Percentiles rank a stretch among this genome's conserved stretches.
phyloP scores from a whole-genome alignment of 2,329 filamentous ascomycete genomes.

The Colletotrichum simmondsii region DNA sequence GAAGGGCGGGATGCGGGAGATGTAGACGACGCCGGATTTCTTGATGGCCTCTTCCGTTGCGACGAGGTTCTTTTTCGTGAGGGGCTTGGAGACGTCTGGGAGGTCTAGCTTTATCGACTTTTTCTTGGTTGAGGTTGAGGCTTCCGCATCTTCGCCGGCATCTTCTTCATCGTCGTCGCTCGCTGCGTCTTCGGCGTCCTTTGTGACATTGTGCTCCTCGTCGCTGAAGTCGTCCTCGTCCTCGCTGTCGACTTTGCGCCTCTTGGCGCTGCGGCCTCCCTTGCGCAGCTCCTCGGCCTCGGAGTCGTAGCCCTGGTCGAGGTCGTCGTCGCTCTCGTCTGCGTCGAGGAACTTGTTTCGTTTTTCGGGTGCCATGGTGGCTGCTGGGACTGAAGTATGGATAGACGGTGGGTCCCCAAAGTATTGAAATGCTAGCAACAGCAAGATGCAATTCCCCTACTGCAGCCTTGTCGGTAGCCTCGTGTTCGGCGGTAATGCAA shows the following conservation, averaged over 20 bases:
- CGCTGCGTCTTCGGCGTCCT: slow-evolving; percentile 45
- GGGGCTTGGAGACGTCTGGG: slow-evolving; percentile 61
- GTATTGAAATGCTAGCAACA: neutral
- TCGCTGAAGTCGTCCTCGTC: slow-evolving; percentile 52
- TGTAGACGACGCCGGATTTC: slow-evolving; percentile 84
- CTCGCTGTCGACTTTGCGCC: slow-evolving; percentile 67
- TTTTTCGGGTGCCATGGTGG: slow-evolving; percentile 73
- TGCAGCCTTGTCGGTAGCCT: neutral
- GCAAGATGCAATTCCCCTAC: neutral
- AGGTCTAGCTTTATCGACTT: slow-evolving; percentile 45
- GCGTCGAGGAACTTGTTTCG: slow-evolving; percentile 78
- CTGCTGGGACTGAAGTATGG: neutral
- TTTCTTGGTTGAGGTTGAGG: slow-evolving; percentile 38
- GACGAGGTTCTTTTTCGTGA: slow-evolving; percentile 76
- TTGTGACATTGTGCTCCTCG: slow-evolving; percentile 46
- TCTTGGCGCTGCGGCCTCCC: slow-evolving; percentile 70
- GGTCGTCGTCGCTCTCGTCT: slow-evolving; percentile 69
- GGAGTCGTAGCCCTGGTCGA: slow-evolving; percentile 71
- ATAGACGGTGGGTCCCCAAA: too few relatives aligned
- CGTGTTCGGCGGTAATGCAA: neutral
- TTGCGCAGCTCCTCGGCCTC: slow-evolving; percentile 75
- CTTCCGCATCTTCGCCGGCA: slow-evolving; percentile 21
- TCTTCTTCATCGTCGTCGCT: slow-evolving; percentile 38
- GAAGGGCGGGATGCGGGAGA: slow-evolving; percentile 86
- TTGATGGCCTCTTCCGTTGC: slow-evolving; percentile 72